Evolutionary conservation across 2,329 filamentous ascomycete species (phyloP), one percentile per base, ranked within the genome.

Genomic region (Setomelanomma holmii): DNA sequence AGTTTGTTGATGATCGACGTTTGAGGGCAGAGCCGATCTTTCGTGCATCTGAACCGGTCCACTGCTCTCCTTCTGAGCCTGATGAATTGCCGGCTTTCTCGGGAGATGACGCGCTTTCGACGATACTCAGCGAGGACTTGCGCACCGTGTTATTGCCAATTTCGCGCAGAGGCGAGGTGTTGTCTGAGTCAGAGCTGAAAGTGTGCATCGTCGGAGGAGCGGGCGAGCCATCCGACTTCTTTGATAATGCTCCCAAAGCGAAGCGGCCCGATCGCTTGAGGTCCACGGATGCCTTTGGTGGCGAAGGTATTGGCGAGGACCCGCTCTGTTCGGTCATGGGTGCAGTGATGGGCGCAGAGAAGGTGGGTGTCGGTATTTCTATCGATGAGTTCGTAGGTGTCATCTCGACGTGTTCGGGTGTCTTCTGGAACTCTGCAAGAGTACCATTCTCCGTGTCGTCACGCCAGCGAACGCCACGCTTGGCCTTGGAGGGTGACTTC

Each of bases 401-500:
- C 2, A 80, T 80, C 14, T 84, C 79, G 7, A 83, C 74, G 68
- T 88, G 89, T 72, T 92, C 84, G 1, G 95, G 93, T 2, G 93
- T 97, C 76, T 91, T 91, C 68, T 93, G 90, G 70, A 93, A 97
- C 71, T 98, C 95, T 10, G 90, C 92, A 49, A 98, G 79, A 1
- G 88, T 87, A 20, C 92, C 93, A 45, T 93, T 86, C 68, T 96
- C 89, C 2, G 88, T 91, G 65, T 98, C 95, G 66, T 96, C 92
- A 52, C 91, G 87, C 95, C 95, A 99, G 59, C 93, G 86, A 5
- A 99, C 93, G 40, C 84, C 88, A 54, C 93, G 85, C 75, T 91
- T 91, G 49, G 78, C 56, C 63, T 84, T 84, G 33, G 75, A 74
- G 1, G 87, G 84, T 8, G 84, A 82, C 74, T 88, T 88, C 76